phyloP scores from a whole-genome alignment of 1,139 yeast species.

The Geotrichum australiense region DNA sequence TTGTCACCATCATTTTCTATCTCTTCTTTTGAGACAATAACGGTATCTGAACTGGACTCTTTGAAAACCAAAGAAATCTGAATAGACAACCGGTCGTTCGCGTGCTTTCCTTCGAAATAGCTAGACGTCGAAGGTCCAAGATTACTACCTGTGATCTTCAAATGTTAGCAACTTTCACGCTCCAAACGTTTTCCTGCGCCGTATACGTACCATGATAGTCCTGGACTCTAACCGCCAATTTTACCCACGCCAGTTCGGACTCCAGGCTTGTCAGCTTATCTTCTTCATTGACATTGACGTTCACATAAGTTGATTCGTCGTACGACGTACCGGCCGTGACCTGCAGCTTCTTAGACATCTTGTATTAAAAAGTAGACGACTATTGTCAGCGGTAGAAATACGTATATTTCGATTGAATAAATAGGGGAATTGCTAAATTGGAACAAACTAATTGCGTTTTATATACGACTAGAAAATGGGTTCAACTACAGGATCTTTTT shows the following conservation, averaged over 20 bases:
- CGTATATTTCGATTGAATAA: too few relatives aligned
- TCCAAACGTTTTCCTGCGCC: background rate
- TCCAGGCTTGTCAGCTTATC: conserved; percentile 6
- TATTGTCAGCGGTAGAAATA: too few relatives aligned
- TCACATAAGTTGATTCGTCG: background rate
- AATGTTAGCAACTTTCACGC: too few relatives aligned
- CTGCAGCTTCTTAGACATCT: conserved; percentile 4
- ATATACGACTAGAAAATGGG: too few relatives aligned
- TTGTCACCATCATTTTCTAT: background rate
- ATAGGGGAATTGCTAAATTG: too few relatives aligned
- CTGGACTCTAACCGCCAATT: conserved; percentile 16
- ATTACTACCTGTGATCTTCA: background rate
- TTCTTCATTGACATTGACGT: conserved; percentile 10
- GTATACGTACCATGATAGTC: conserved; percentile 10
- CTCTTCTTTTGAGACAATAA: conserved; percentile 25
- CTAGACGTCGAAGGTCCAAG: conserved; percentile 5
- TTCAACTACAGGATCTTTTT: too few relatives aligned
- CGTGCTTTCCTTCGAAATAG: conserved; percentile 27
- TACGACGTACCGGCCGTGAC: conserved; percentile 11
- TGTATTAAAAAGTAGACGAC: too few relatives aligned
- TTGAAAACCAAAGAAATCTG: conserved; percentile 31
- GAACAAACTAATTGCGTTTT: too few relatives aligned
- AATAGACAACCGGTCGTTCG: conserved; percentile 28
- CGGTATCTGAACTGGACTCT: conserved; percentile 24
- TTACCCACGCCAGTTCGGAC: conserved; percentile 10